These are phyloP conservation scores for Leccinum subtestaceum DNA, from an alignment of 768 basidiomycete species.

Conservation along the genomic window DNA sequence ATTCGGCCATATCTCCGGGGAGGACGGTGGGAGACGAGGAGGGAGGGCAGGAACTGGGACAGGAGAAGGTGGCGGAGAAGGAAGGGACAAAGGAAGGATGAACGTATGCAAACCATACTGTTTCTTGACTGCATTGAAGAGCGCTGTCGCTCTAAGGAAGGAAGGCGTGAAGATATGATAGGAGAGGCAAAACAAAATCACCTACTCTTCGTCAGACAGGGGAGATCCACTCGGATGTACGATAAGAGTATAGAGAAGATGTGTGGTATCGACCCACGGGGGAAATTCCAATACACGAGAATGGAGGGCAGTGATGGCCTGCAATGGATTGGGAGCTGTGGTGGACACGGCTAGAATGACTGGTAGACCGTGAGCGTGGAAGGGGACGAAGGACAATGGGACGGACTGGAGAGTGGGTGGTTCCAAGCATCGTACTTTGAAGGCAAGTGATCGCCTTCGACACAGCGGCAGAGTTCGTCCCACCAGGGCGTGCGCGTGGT, in stretches of 20 bases:
- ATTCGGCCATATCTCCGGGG: slow-evolving; percentile 24
- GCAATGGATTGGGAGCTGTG: slow-evolving; percentile 75
- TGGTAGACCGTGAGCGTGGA: slow-evolving; percentile 31
- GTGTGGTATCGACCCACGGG: slow-evolving; percentile 74
- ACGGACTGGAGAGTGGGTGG: slow-evolving; percentile 77
- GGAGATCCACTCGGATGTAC: slow-evolving; percentile 69
- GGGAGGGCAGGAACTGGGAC: slow-evolving; percentile 63
- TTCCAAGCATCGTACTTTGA: slow-evolving; percentile 79
- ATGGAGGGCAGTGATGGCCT: slow-evolving; percentile 75
- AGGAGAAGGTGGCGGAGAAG: slow-evolving; percentile 60
- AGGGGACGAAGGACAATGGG: slow-evolving; percentile 6
- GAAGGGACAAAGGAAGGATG: slow-evolving; percentile 61
- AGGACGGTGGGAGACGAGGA: slow-evolving; percentile 63
- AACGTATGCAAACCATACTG: slow-evolving; percentile 79
- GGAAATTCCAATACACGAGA: slow-evolving; percentile 66
- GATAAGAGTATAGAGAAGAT: slow-evolving; percentile 72
- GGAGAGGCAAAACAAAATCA: slow-evolving; percentile 18
- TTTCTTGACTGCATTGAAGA: slow-evolving; percentile 86
- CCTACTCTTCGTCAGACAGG: slow-evolving; percentile 78
- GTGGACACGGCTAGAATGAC: slow-evolving; percentile 84
- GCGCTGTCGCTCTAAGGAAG: slow-evolving; percentile 58
- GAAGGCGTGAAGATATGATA: slow-evolving; percentile 9
- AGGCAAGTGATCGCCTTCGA: slow-evolving; percentile 74
- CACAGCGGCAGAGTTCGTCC: slow-evolving; percentile 77
- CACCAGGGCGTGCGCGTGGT: slow-evolving; percentile 72